Base-by-base conservation (phyloP, 768 basidiomycete species). In the Phlegmacium glaucopus region DNA sequence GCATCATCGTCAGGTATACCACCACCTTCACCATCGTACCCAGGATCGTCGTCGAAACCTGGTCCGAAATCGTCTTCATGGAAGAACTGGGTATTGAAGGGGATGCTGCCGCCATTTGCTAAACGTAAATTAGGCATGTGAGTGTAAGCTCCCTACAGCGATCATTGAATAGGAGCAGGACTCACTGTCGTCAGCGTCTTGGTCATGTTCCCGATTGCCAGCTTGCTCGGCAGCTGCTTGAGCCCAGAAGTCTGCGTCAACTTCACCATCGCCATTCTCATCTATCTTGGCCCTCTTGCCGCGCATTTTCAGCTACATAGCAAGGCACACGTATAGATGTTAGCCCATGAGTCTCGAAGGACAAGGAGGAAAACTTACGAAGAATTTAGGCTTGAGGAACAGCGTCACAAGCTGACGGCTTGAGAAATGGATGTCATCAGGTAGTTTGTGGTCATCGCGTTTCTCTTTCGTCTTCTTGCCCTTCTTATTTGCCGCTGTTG, bases 401-500 rank as follows among this genome's bases (percentile, higher is more conserved):
- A 99, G 66, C 6, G 93, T 86, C 15, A 99, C 80, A 10, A 99
- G 76, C 57, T 96, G 90, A 53, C 84, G 75, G 60, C 86, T 91
- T 25, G 88, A 88, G 65, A 99, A 99, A 65, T 97, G 94, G 87
- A 95, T 94, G 62, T 99, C 96, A 57, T 97, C 94, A 1, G 96
- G 96, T 37, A 98, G 71, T 7, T 82, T 77, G 55, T 90, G 85
- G 42, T 87, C 82, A 49, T 85, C 82, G 18, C 80, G 77, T 61
- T 83, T 89, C 59, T 83, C 84, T 48, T 78, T 78, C 62, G 74
- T 82, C 65, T 69, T 82, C 51, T 72, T 73, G 25, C 72, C 70
- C 51, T 71, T 69, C 58, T 71, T 71, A 34, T 48, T 34, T 34
- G 32, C 50, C 1, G 67, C 63, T 11, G 74, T 60, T 35, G 70